A percentile compares a stretch with the other conserved stretches of the same genome.
Evolutionary conservation across 805 yeast genomes (phyloP).

Genomic region (Scheffersomyces ergatensis): DNA sequence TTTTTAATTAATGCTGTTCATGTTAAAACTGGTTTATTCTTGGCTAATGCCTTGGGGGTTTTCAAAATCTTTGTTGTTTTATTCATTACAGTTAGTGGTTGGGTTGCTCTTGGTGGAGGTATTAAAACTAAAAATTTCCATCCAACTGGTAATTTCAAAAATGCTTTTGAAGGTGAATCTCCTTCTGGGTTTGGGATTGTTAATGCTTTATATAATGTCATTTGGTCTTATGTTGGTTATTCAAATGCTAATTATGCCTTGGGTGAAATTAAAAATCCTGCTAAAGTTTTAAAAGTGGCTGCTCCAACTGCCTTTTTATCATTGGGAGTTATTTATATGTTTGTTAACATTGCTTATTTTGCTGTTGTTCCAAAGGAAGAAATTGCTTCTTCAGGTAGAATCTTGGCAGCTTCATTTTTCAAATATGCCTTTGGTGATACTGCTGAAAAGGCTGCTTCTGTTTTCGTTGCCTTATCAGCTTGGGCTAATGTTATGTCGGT

Average conservation of each 20-base stretch:
- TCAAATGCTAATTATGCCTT: slow-evolving; percentile 81
- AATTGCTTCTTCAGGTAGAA: slow-evolving; percentile 58
- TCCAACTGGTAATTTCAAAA: slow-evolving; percentile 55
- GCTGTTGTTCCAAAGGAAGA: slow-evolving; percentile 75
- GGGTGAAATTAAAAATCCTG: slow-evolving; percentile 76
- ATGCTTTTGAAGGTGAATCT: slow-evolving; percentile 54
- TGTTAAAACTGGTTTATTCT: slow-evolving; percentile 62
- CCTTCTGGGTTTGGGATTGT: slow-evolving; percentile 70
- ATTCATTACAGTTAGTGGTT: slow-evolving; percentile 72
- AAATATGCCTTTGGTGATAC: slow-evolving; percentile 64
- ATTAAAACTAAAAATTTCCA: slow-evolving; percentile 45
- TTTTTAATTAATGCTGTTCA: slow-evolving; percentile 60
- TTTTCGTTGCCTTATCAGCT: slow-evolving; percentile 77
- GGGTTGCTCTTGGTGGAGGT: slow-evolving; percentile 80
- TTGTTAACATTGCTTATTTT: slow-evolving; percentile 76
- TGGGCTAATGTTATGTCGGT: slow-evolving; percentile 81
- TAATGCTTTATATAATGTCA: slow-evolving; percentile 75
- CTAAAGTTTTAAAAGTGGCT: slow-evolving; percentile 62
- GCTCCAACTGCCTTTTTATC: slow-evolving; percentile 70
- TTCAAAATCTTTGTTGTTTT: slow-evolving; percentile 71
- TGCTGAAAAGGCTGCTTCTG: slow-evolving; percentile 73
- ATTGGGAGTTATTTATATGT: slow-evolving; percentile 65
- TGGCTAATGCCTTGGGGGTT: slow-evolving; percentile 63
- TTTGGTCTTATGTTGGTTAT: slow-evolving; percentile 83
- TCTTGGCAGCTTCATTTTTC: slow-evolving; percentile 76